These are phyloP conservation scores for Melanopsichium pennsylvanicum DNA, from an alignment of 1,284 basidiomycete genomes.

Conservation along the genomic window DNA sequence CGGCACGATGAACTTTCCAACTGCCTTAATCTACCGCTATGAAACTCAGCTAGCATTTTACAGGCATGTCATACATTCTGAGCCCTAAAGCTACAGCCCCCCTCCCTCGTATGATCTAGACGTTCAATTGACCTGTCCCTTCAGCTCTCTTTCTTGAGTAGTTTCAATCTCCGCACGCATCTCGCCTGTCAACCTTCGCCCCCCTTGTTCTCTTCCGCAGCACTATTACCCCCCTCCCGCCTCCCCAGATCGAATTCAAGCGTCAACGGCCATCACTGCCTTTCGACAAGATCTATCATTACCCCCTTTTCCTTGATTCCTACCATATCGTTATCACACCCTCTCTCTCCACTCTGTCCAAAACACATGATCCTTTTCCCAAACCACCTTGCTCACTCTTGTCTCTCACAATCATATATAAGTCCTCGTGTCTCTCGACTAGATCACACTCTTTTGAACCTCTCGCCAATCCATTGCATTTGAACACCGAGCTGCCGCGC, in stretches of 20 bases:
- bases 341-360: not conserved
- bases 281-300: no score
- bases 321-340: no score
- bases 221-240: not conserved
- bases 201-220: conserved; percentile 1
- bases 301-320: not conserved
- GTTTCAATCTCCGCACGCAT: conserved; percentile 14
- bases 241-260: no score
- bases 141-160: not conserved
- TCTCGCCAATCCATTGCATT: not conserved
- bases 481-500: not conserved
- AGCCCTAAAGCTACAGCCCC: no score
- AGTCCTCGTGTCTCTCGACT: not conserved
- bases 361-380: no score
- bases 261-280: no score
- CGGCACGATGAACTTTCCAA: conserved; percentile 7
- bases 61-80: not conserved
- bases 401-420: no score
- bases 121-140: no score
- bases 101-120: no score
- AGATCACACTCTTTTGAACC: not conserved
- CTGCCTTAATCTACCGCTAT: not conserved
- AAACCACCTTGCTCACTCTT: not conserved
- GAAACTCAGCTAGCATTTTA: not conserved
- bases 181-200: conserved; percentile 4